Evolutionary conservation across 2,329 filamentous ascomycete species (phyloP), one percentile per base, ranked within the genome.

Genomic region (Cryoendolithus antarcticus): DNA sequence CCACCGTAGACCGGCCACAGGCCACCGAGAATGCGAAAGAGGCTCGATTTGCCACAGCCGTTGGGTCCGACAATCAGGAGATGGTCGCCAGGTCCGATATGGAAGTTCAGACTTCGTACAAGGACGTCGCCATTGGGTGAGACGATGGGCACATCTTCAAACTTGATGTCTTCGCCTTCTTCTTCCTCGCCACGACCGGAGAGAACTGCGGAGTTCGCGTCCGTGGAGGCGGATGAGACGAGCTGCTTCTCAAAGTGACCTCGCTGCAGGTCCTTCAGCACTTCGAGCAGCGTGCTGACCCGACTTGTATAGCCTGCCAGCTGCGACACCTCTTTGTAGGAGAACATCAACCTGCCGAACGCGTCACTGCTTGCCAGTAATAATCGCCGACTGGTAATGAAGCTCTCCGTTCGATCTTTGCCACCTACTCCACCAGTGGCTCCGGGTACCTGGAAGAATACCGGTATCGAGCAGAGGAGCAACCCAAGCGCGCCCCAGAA

Each of bases 1-100:
- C 91, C 91, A 48, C 91, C 89, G 61, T 98, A 98, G 9, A 96
- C 91, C 10, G 91, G 91, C 91, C 91, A 98, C 2, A 98, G 70
- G 1, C 91, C 91, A 44, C 91, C 91, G 1, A 98, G 74, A 50
- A 98, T 98, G 30, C 91, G 80, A 74, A 98, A 98, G 3, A 98
- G 72, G 10, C 83, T 93, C 0, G 86, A 94, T 62, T 98, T 98
- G 32, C 91, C 91, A 60, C 91, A 98, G 30, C 91, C 91, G 58
- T 98, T 98, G 13, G 91, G 91, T 1, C 91, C 91, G 32, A 96
- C 84, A 32, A 98, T 91, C 30, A 98, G 75, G 5, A 98, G 73
- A 52, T 98, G 91, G 43, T 94, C 86, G 40, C 86, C 86, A 1
- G 82, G 80, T 40, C 78, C 75, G 46, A 98, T 84, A 21, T 78